A percentile compares a stretch with the other conserved stretches of the same genome.
These are phyloP conservation scores for Pyrenochaeta sp. DNA, from an alignment of 2,329 filamentous ascomycete species.

Conservation along the genomic window DNA sequence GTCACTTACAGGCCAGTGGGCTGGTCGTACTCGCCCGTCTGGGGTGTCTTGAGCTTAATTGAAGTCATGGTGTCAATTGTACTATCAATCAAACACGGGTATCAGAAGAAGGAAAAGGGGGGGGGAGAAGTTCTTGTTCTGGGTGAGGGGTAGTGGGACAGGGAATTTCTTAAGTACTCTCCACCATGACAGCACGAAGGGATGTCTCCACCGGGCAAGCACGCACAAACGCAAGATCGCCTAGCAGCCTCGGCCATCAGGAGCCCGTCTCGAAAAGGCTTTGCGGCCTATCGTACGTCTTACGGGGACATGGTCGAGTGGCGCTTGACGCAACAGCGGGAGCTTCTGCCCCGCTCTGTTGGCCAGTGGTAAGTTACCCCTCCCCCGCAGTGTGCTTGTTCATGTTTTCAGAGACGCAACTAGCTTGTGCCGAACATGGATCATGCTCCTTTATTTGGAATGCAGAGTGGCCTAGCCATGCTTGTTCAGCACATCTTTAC, in stretches of 20 bases:
- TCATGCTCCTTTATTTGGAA: constrained; percentile 22
- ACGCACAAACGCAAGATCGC: constrained; percentile 17
- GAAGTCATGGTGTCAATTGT: constrained; percentile 55
- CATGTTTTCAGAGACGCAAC: constrained; percentile 18
- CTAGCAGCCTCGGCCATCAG: constrained; percentile 44
- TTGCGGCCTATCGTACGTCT: constrained; percentile 30
- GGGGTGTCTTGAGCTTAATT: constrained; percentile 72
- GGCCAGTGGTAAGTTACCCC: constrained; percentile 42
- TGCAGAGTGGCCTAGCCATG: constrained; percentile 8
- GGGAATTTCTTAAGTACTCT: constrained; percentile 41
- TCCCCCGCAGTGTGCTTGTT: constrained; percentile 39
- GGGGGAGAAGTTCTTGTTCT: constrained; percentile 15
- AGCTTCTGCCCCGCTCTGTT: constrained; percentile 39
- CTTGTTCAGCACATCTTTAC: constrained; percentile 1
- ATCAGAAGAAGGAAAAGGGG: constrained; percentile 32
- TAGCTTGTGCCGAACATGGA: constrained; percentile 19
- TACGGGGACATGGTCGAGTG: constrained; percentile 22
- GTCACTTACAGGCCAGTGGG: constrained; percentile 62
- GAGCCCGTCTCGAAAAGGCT: constrained; percentile 31
- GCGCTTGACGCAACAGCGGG: constrained; percentile 29
- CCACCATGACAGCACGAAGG: constrained; percentile 35
- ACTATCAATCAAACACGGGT: constrained; percentile 26
- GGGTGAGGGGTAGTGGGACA: constrained; percentile 32
- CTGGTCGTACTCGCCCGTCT: constrained; percentile 67
- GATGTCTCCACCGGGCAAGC: constrained; percentile 26